Conservation (phyloP, 257 asterid genomes). For the Schizonepeta tenuifolia region DNA sequence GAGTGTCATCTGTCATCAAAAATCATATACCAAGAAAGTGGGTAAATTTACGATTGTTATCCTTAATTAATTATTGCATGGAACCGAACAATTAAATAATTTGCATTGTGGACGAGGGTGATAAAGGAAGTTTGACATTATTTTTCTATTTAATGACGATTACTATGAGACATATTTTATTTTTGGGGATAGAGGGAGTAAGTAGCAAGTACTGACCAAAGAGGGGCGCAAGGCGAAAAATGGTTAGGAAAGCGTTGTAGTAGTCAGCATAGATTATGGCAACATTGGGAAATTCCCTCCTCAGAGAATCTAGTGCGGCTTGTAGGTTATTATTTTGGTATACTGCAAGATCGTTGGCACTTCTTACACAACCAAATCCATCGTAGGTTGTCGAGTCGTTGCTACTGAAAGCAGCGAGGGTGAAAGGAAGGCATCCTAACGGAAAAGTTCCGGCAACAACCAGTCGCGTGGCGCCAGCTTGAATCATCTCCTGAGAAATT, state of each 20-base stretch:
- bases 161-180: no score
- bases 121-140: no score
- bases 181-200: neutral
- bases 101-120: no score
- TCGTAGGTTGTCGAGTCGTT: slow-evolving; percentile 11
- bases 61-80: neutral
- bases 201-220: slow-evolving; percentile 1
- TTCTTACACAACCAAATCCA: slow-evolving; percentile 28
- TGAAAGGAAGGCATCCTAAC: slow-evolving; percentile 26
- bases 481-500: slow-evolving; percentile 27
- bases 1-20: no score
- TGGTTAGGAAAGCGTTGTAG: slow-evolving; percentile 3
- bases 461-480: slow-evolving; percentile 21
- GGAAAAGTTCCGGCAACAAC: slow-evolving; percentile 34
- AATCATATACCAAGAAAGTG: no score
- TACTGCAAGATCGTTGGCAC: slow-evolving; percentile 10
- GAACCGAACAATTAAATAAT: neutral
- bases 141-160: no score
- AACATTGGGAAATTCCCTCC: neutral
- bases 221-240: neutral
- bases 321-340: slow-evolving; percentile 4
- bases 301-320: neutral
- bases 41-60: no score
- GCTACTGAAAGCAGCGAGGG: neutral
- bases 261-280: slow-evolving; percentile 20